Evolutionary conservation across 2,329 filamentous ascomycete species (phyloP).

Genomic region (Thelonectria blattea): DNA sequence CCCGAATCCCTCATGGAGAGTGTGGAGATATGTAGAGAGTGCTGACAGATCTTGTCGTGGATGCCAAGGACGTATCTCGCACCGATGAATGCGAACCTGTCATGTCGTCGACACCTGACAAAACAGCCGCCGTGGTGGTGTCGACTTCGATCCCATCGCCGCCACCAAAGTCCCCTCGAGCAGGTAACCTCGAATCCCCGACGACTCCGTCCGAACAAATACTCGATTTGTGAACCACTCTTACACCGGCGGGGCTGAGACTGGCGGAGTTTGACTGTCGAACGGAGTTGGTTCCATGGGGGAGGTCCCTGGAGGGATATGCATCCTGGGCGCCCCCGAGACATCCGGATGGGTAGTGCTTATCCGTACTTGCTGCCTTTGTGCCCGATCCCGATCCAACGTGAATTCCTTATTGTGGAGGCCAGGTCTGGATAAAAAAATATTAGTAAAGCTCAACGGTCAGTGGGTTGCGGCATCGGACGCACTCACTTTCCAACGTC

Average conservation of each 20-base stretch:
- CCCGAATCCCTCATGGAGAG: neutral
- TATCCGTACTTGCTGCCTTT: neutral
- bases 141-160: neutral
- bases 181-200: neutral
- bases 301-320: neutral
- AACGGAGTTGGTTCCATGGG: neutral
- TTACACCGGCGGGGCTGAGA: neutral
- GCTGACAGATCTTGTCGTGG: slow-evolving; percentile 15
- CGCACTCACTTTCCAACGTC: neutral
- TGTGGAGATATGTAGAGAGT: neutral
- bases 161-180: neutral
- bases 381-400: neutral
- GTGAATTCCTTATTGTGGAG: neutral
- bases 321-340: neutral
- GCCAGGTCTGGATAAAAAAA: neutral
- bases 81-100: neutral
- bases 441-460: neutral
- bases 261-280: neutral
- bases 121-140: neutral
- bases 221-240: neutral
- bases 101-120: too few relatives aligned
- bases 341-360: slow-evolving; percentile 5
- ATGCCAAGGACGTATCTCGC: neutral
- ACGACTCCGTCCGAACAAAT: neutral
- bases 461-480: neutral